Percentiles rank a stretch among this genome's conserved stretches.
These are phyloP conservation scores for Sporisorium sorghi DNA, from an alignment of 1,284 basidiomycete species.

Conservation along the genomic window DNA sequence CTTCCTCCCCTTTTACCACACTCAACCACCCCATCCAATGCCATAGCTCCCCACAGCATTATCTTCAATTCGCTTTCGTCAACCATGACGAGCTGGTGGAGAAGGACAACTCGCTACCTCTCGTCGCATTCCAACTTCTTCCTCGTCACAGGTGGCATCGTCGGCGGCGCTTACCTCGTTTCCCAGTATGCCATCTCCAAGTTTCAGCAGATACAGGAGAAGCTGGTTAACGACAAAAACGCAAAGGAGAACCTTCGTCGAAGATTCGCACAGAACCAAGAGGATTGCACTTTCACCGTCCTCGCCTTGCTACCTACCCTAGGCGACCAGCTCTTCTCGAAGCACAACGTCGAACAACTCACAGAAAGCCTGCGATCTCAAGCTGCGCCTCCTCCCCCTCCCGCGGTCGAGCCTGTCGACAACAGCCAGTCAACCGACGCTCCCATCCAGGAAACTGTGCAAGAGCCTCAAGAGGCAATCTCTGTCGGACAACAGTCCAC, in stretches of 20 bases:
- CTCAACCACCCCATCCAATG: constrained; percentile 2
- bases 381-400: constrained; percentile 16
- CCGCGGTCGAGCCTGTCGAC: constrained; percentile 1
- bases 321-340: constrained; percentile 77
- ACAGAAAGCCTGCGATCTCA: constrained; percentile 76
- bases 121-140: constrained; percentile 57
- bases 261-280: constrained; percentile 83
- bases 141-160: constrained; percentile 71
- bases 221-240: constrained; percentile 76
- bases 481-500: background rate
- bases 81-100: constrained; percentile 51
- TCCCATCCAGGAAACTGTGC: constrained; percentile 7
- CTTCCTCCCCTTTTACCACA: constrained; percentile 1
- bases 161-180: constrained; percentile 79
- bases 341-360: constrained; percentile 84
- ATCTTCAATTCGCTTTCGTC: background rate
- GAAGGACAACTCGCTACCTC: constrained; percentile 42
- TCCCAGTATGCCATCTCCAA: constrained; percentile 77
- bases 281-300: constrained; percentile 83
- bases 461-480: background rate
- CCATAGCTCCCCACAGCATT: background rate
- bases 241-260: constrained; percentile 80
- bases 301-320: constrained; percentile 83
- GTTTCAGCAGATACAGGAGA: constrained; percentile 79
- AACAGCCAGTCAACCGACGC: constrained; percentile 8